Conservation (phyloP, 2,329 filamentous ascomycete genomes). For the Pseudogymnoascus destructans region DNA sequence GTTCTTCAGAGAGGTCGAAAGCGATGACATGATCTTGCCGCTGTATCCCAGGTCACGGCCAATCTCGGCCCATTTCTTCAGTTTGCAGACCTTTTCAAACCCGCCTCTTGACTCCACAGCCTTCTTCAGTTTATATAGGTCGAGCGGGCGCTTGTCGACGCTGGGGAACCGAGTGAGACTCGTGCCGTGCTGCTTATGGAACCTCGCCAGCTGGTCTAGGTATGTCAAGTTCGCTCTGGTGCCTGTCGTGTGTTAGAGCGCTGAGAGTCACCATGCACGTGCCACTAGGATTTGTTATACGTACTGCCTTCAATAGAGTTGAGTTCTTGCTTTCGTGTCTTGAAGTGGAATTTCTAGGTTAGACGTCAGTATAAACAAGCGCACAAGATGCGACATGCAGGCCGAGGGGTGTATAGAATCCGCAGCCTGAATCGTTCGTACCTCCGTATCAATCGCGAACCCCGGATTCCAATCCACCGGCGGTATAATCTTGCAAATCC, state of each 20-base stretch:
- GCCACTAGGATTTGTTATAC: constrained; percentile 25
- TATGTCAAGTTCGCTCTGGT: constrained; percentile 94
- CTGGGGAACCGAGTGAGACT: constrained; percentile 90
- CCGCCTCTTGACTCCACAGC: constrained; percentile 89
- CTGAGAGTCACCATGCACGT: neutral
- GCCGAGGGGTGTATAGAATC: neutral
- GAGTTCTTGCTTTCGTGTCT: constrained; percentile 87
- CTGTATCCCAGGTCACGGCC: constrained; percentile 93
- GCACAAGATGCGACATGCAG: neutral
- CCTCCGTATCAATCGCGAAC: constrained; percentile 95
- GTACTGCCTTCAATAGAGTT: constrained; percentile 97
- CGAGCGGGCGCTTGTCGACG: constrained; percentile 92
- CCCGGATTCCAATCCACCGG: constrained; percentile 88
- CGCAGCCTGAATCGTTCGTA: constrained; percentile 29
- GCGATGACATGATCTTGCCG: constrained; percentile 97
- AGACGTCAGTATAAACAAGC: constrained; percentile 19
- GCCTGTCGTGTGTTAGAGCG: constrained; percentile 37
- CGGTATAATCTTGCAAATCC: constrained; percentile 90
- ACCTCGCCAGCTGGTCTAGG: constrained; percentile 86
- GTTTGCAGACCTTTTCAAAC: constrained; percentile 92
- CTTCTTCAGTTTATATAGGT: constrained; percentile 92
- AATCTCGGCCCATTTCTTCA: constrained; percentile 98
- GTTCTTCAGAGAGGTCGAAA: constrained; percentile 96
- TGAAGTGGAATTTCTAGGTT: constrained; percentile 81
- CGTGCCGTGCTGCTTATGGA: constrained; percentile 91